Evolutionary conservation across 768 basidiomycete species (phyloP).

Genomic region (Auriculariales sp.): DNA sequence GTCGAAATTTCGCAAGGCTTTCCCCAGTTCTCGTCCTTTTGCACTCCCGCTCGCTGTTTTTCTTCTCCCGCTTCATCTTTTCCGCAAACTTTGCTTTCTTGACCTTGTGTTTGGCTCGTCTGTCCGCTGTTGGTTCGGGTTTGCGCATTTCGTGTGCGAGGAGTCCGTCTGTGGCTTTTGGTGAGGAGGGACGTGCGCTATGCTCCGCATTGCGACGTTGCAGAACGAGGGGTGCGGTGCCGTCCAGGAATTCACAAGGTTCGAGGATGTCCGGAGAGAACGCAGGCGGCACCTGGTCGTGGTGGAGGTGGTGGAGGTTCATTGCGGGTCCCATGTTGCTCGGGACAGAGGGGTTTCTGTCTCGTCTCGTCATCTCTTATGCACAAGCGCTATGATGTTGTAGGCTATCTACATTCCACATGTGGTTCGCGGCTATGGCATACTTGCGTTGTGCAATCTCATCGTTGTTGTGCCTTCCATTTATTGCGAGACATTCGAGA

Average conservation of each 20-base stretch:
- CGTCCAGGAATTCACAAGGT: not conserved
- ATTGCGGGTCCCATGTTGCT: not conserved
- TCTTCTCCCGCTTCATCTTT: not conserved
- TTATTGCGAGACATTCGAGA: too few species aligned
- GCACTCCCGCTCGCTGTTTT: not conserved
- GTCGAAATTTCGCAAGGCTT: too few species aligned
- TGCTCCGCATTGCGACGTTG: too few species aligned
- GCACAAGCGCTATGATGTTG: not conserved
- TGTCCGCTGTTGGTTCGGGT: not conserved
- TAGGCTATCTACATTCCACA: conserved; percentile 18
- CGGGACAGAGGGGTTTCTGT: not conserved
- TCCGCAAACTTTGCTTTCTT: not conserved
- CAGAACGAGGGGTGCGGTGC: not conserved
- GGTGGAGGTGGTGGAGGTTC: not conserved
- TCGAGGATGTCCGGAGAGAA: not conserved
- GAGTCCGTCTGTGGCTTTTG: conserved; percentile 1
- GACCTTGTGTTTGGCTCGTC: not conserved
- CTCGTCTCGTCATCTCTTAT: not conserved
- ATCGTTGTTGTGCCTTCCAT: too few species aligned
- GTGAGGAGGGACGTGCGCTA: not conserved
- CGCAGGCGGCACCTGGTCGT: not conserved
- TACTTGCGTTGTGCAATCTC: too few species aligned
- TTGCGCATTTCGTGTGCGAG: not conserved
- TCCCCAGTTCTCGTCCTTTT: too few species aligned
- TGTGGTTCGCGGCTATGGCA: too few species aligned